phyloP scores from a whole-genome alignment of 306 rosid species.

The Glycine soja region DNA sequence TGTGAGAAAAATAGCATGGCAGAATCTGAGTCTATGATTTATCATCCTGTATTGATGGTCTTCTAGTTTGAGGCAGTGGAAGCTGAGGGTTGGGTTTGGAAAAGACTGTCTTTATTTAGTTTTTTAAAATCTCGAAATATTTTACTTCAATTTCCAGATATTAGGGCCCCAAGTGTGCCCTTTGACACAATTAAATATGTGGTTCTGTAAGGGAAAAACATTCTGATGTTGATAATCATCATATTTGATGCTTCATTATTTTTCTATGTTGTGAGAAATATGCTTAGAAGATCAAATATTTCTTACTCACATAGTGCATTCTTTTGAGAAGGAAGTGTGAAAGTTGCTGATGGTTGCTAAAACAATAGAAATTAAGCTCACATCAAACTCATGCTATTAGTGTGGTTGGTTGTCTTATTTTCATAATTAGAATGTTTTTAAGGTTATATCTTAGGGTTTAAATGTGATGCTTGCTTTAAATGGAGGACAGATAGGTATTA shows the following conservation, averaged over 20 bases:
- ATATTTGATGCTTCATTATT: background rate
- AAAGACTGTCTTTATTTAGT: background rate
- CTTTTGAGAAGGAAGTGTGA: slow-evolving; percentile 15
- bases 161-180: background rate
- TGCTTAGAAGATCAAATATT: slow-evolving; percentile 14
- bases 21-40: background rate
- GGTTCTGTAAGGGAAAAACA: slow-evolving; percentile 13
- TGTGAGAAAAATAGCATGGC: slow-evolving; percentile 2
- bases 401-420: slow-evolving; percentile 27
- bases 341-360: background rate
- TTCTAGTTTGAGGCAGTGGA: background rate
- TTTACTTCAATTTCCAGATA: background rate
- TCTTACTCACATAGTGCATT: background rate
- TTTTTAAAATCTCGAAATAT: background rate
- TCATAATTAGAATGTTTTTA: background rate
- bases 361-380: background rate
- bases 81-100: background rate
- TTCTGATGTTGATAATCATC: slow-evolving; percentile 5
- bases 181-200: slow-evolving; percentile 11
- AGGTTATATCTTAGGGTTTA: background rate
- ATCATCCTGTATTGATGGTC: slow-evolving; percentile 23
- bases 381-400: background rate
- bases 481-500: slow-evolving; percentile 27
- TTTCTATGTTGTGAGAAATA: slow-evolving; percentile 1
- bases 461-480: slow-evolving; percentile 8